phyloP scores from a whole-genome alignment of 257 asterid species.

The Nemophila menziesii region DNA sequence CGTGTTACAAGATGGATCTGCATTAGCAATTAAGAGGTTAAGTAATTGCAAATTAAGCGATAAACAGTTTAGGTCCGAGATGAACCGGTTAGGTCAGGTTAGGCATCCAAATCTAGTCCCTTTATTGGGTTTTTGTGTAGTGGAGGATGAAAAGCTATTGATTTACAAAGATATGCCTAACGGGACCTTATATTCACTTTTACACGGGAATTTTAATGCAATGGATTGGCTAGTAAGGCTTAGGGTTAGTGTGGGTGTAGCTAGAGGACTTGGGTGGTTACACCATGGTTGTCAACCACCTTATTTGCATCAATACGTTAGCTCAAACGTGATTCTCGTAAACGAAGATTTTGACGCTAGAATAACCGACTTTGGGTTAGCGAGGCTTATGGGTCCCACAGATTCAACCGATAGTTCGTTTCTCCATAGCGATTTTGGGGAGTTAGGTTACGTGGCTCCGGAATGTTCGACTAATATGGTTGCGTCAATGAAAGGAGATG shows the following conservation, averaged over 20 bases:
- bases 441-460: conserved; percentile 69
- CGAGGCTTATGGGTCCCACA: conserved; percentile 40
- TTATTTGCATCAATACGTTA: conserved; percentile 43
- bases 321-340: conserved; percentile 43
- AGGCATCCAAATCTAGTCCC: conserved; percentile 71
- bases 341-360: conserved; percentile 57
- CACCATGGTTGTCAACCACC: conserved; percentile 68
- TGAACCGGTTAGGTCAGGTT: conserved; percentile 51
- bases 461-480: conserved; percentile 66
- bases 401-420: conserved; percentile 50
- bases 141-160: conserved; percentile 59
- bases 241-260: conserved; percentile 40
- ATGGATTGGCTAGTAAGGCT: conserved; percentile 49
- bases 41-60: conserved; percentile 38
- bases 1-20: conserved; percentile 47
- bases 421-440: conserved; percentile 57
- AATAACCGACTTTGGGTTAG: conserved; percentile 57
- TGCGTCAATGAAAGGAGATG: conserved; percentile 71
- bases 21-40: conserved; percentile 42
- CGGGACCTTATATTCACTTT: conserved; percentile 41
- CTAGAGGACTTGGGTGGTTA: conserved; percentile 69
- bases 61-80: conserved; percentile 48
- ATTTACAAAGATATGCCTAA: conserved; percentile 44
- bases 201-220: conserved; percentile 10
- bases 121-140: conserved; percentile 48